Evolutionary conservation across 106 monocot genomes (phyloP), one percentile per base, ranked within the genome.

Genomic region (Platanthera guangdongensis): DNA sequence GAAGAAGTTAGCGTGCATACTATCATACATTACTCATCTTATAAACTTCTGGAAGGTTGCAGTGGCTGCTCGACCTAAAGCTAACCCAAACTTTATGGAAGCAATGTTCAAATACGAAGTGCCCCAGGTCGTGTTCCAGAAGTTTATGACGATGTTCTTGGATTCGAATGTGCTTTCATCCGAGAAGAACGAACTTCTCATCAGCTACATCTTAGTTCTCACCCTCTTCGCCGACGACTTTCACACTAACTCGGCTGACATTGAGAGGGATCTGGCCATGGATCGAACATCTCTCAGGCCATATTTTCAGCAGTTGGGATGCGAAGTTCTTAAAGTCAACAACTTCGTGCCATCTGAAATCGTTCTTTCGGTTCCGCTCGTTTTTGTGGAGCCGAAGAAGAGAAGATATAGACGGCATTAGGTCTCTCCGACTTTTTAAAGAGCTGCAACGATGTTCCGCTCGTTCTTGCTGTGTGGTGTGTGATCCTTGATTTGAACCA

Each of bases 1-100:
- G 80, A 78, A 62, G 64, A 80, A 86, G 55, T 78, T 82, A 30
- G 87, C 93, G 0, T 68, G 78, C 67, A 89, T 96, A 72, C 73
- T 90, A 4, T 90, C 96, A 8, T 96, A 91, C 82, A 93, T 96
- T 32, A 86, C 85, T 51, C 89, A 96, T 77, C 87, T 96, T 52
- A 55, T 86, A 6, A 81, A 81, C 71, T 90, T 96, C 74, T 72
- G 80, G 72, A 77, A 80, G 52, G 62, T 79, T 28, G 53, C 74
- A 47, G 77, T 62, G 50, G 2, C 47, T 46, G 39, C 68, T 53
- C 70, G 59, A 10, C 18, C 48, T 52, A 79, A 64, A 30, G 25
- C 48, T 15, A 57, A 30, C 4, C 18, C 22, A 12, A 15, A 72
- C 9, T 75, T 47, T 14, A 71, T 54, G 4, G 65, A 76, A 16